Evolutionary conservation across 129 eudicot genomes (phyloP), one percentile per base, ranked within the genome.

Genomic region (Silybum marianum): DNA sequence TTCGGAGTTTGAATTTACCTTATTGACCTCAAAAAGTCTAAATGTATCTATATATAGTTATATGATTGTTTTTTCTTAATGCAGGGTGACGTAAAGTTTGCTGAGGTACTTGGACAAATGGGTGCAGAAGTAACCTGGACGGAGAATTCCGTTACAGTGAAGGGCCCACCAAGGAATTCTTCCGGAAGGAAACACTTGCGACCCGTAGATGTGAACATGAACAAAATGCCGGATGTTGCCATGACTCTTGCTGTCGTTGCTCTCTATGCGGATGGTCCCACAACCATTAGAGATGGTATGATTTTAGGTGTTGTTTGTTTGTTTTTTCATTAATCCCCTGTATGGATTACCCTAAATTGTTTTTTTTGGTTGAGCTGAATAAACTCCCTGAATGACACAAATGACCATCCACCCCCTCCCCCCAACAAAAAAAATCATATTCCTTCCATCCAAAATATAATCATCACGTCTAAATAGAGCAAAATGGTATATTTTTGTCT

Each of bases 211-310:
- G 93, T 92, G 51, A 95, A 95, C 93, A 95, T 95, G 99, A 95
- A 95, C 87, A 95, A 95, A 87, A 95, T 95, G 99, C 99, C 99
- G 16, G 99, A 95, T 84, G 99, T 95, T 71, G 99, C 99, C 72
- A 95, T 92, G 99, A 95, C 99, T 30, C 99, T 95, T 84, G 99
- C 98, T 51, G 99, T 95, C 0, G 98, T 92, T 79, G 99, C 99
- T 36, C 95, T 95, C 58, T 95, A 83, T 73, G 97, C 97, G 9
- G 97, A 95, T 60, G 99, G 99, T 21, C 90, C 99, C 84, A 95
- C 99, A 28, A 84, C 97, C 84, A 92, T 95, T 73, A 89, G 99
- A 92, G 98, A 95, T 74, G 98, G 99, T 95, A 95, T 60, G 79
- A 14, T 46, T 46, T 28, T 60, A 10, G 21, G 66, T 58, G 66